Base-by-base conservation (phyloP, 139 green algal species). In the Micractinium conductrix region DNA sequence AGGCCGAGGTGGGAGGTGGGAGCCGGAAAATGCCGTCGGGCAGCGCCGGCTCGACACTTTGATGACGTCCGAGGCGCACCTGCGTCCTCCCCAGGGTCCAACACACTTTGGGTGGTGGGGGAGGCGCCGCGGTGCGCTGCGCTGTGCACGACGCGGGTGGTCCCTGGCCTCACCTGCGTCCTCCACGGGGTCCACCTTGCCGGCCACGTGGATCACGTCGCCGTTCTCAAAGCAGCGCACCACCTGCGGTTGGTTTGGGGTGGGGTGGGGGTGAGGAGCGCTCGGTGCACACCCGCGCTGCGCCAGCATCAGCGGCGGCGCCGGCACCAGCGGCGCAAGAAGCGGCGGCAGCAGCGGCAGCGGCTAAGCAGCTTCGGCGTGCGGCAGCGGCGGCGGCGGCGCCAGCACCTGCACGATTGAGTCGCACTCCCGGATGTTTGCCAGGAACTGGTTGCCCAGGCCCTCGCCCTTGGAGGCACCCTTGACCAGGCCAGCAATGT, bases 361-460 rank as follows among this genome's bases (percentile, higher is more conserved):
- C 37, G 30, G 68, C 35, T 19, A 50, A 28, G 7, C 37, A 37
- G 16, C 17, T 30, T n/a, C 26, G 8, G 16, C 37, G 14, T 4
- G 4, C 6, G 40, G 40, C 40, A 76, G 69, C 38, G 22, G 30
- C 28, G 28, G 58, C 22, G 58, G 58, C 22, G 12, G 22, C 58
- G 24, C 22, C 14, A 14, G 3, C 80, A 95, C 92, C 92, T 98
- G 95, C 44, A 98, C 95, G 60, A 99, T 94, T 50, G 92, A 93
- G 86, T 99, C 95, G 38, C 95, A 97, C 85, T 99, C 94, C 2
- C 97, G 88, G 80, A 99, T 99, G 92, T 99, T 97, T 45, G 93
- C 94, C 45, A 99, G 92, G 88, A 99, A 99, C 89, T 99, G 94
- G 92, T 99, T 99, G 44, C 97, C 97, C 86, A 99, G 91, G 44